Conservation (phyloP, 202 grass and related monocot species). For the Digitaria exilis region DNA sequence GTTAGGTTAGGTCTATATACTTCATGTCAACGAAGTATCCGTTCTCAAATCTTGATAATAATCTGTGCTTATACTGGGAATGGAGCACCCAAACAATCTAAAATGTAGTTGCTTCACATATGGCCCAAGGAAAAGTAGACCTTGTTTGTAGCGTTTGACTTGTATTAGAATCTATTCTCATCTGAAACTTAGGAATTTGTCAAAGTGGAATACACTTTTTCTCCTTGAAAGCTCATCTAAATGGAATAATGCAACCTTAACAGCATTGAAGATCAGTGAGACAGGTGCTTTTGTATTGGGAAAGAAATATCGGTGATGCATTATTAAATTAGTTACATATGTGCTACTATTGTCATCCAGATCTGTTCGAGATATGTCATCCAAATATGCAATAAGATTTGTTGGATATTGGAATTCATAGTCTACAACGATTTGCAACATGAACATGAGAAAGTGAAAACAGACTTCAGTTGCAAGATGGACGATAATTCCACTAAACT, state of each 20-base stretch:
- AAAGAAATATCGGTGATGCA: neutral
- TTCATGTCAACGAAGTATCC: slow-evolving; percentile 20
- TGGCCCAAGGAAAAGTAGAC: slow-evolving; percentile 38
- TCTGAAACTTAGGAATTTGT: slow-evolving; percentile 53
- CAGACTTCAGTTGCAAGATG: slow-evolving; percentile 18
- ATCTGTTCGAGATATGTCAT: neutral
- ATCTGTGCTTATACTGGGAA: slow-evolving; percentile 24
- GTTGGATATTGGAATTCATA: neutral
- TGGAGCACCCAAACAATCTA: slow-evolving; percentile 17
- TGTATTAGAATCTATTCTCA: slow-evolving; percentile 44
- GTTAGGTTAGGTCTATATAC: slow-evolving; percentile 9
- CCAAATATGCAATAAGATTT: slow-evolving; percentile 16
- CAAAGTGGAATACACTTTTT: slow-evolving; percentile 50
- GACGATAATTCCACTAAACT: neutral
- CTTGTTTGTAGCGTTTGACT: slow-evolving; percentile 12
- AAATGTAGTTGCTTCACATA: slow-evolving; percentile 53
- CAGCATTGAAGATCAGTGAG: neutral
- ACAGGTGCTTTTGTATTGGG: slow-evolving; percentile 1
- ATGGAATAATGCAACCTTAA: slow-evolving; percentile 4
- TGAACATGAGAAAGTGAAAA: neutral
- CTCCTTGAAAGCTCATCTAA: slow-evolving; percentile 42
- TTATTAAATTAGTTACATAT: neutral
- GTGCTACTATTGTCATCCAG: neutral
- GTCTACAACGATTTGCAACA: neutral
- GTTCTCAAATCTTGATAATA: neutral